Base-by-base conservation (phyloP, 176 grass and related monocot genomes). In the Tuctoria greenei region DNA sequence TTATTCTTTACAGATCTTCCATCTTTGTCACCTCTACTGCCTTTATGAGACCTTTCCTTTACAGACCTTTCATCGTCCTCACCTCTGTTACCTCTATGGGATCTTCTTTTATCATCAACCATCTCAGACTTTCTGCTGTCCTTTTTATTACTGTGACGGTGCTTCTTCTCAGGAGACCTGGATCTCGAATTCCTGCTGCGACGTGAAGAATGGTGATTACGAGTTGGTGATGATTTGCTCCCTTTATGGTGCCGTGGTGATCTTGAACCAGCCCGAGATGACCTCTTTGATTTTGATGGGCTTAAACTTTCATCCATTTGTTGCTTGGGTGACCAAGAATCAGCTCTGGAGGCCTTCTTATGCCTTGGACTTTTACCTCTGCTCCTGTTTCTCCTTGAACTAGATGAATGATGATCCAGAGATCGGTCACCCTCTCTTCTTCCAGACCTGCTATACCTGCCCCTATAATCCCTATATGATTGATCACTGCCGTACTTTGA, bases 131-230 rank as follows among this genome's bases (percentile, higher is more conserved):
- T 90, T 65, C 67, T 90, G 5, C 49, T 73, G 42, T 87, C 88
- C 72, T 87, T 92, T 64, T 89, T 91, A 24, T 87, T 86, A 81
- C 82, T 73, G 55, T 50, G 79, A 39, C 57, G 77, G 50, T 90
- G 77, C 10, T 86, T 92, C 84, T 80, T 92, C 87, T 90, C 95
- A 59, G 81, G 77, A 67, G 95, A 94, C 86, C 89, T 94, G 12
- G 95, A 98, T 86, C 89, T 88, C 44, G 91, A 90, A 79, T 85
- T 84, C 80, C 70, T 85, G 65, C 81, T 77, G 60, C 6, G 69
- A 56, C 23, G 64, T 73, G 77, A 90, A 54, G 84, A 86, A 72
- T 67, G 76, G 42, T 83, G 76, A 1, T 77, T 77, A 61, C 37
- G 66, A 78, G 73, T 73, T 67, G 90, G 86, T 10, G 86, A 93